Evolutionary conservation across 148 eudicot genomes (phyloP), one percentile per base, ranked within the genome.

Genomic region (Diospyros lotus): DNA sequence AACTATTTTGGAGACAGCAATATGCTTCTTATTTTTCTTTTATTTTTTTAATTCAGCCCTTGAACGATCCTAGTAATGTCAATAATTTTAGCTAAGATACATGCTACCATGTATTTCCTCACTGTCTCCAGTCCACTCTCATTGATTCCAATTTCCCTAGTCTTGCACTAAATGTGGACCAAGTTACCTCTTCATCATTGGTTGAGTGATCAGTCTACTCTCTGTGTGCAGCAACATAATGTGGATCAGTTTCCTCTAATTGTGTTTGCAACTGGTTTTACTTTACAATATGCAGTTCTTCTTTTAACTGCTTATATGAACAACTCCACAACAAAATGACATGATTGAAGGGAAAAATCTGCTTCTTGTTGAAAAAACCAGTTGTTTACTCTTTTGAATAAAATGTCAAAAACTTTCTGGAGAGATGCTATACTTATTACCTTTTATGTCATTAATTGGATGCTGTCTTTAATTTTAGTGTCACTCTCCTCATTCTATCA

Each of bases 211-310:
- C 9, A 11, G 73, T 40, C 17, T 54, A 39, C 28, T 41, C 41
- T 52, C 41, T 52, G 45, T 5, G 3, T 44, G 52, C 52, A 14
- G 48, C 13, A 13, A 40, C 28, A 1, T 48, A 3, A 41, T 69
- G 61, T 39, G 46, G 54, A 40, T 53, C 54, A 61, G 48, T 53
- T 39, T 5, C 10, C 73, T 69, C 73, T 69, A 45, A n/a, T 69
- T 9, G 53, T 54, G 15, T 54, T 53, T 69, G 73, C 48, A 12
- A 39, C 62, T 70, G 62, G 28, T 70, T 54, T 38, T 55, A 70
- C 50, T 70, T n/a, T 53, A 52, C 13, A 6, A 53, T 70, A 10
- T 53, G 14, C 61, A 53, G 53, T 40, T 14, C 73, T 69, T 52
- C 40, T 54, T 54, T 69, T 54, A 41, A 69, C n/a, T 69, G 61